Conservation (phyloP, 148 eudicot genomes). For the Rhododendron kiyosumense region DNA sequence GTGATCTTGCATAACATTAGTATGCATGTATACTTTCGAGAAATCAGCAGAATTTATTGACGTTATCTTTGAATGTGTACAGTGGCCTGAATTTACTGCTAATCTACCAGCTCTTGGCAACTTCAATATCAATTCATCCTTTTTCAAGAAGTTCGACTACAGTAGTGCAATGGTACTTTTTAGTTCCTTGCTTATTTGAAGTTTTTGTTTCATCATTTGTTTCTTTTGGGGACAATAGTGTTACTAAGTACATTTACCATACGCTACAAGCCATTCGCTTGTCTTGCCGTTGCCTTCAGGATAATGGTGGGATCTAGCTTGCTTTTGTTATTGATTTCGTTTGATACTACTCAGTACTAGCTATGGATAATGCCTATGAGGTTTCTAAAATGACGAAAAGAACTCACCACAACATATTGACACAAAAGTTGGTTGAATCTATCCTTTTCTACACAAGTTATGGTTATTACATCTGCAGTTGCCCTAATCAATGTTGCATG, state of each 20-base stretch:
- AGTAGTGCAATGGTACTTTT: slow-evolving; percentile 61
- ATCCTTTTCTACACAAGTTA: not conserved
- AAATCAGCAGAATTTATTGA: not conserved
- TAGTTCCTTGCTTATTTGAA: not conserved
- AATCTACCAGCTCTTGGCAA: slow-evolving; percentile 54
- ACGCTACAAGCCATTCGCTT: not conserved
- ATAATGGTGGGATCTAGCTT: not conserved
- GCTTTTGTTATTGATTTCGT: not conserved
- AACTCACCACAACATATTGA: not conserved
- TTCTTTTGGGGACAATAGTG: not conserved
- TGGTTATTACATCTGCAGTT: not conserved
- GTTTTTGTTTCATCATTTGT: not conserved
- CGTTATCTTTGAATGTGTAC: slow-evolving; percentile 16
- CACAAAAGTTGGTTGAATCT: not conserved
- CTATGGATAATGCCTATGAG: not conserved
- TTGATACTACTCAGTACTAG: not conserved
- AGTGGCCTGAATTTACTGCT: slow-evolving; percentile 78
- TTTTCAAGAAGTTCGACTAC: slow-evolving; percentile 88
- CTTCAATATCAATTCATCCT: slow-evolving; percentile 56
- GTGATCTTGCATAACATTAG: not conserved
- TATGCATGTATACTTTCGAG: not conserved
- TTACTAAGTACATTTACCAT: not conserved
- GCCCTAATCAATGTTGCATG: not conserved
- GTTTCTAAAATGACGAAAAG: not conserved
- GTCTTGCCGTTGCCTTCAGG: not conserved